Conservation (phyloP, 352 stramenopile species). For the Plasmopara viticola region DNA sequence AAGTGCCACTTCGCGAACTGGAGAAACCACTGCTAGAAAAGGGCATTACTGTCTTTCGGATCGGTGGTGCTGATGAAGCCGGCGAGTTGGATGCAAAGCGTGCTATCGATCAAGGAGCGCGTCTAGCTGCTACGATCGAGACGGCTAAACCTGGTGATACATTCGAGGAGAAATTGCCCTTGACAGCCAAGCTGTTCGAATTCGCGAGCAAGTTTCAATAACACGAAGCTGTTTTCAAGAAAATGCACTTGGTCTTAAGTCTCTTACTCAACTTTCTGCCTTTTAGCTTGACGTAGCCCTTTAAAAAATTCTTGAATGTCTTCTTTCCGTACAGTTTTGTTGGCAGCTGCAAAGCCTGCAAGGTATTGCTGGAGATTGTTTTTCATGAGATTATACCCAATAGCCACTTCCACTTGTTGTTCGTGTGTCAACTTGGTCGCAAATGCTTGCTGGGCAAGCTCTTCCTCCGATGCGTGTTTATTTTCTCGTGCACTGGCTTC, state of each 20-base stretch:
- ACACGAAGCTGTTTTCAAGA: background rate
- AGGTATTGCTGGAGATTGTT: constrained; percentile 63
- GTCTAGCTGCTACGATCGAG: constrained; percentile 80
- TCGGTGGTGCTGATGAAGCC: constrained; percentile 93
- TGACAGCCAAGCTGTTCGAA: constrained; percentile 45
- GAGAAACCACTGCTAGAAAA: constrained; percentile 66
- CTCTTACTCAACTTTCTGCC: constrained; percentile 39
- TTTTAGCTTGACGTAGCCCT: constrained; percentile 45
- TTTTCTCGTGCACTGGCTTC: constrained; percentile 40
- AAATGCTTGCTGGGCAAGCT: constrained; percentile 44
- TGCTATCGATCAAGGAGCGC: constrained; percentile 95
- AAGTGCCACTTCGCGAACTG: constrained; percentile 88
- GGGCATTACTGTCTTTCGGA: constrained; percentile 88
- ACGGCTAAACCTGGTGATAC: constrained; percentile 64
- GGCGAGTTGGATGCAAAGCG: constrained; percentile 96
- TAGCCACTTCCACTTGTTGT: constrained; percentile 69
- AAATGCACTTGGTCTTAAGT: background rate
- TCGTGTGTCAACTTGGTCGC: constrained; percentile 52
- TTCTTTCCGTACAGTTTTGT: constrained; percentile 61
- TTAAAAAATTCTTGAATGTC: constrained; percentile 70
- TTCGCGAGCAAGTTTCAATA: constrained; percentile 47
- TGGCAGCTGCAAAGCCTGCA: constrained; percentile 41
- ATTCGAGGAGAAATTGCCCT: constrained; percentile 32
- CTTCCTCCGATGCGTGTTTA: constrained; percentile 33
- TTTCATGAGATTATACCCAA: constrained; percentile 70